phyloP scores from a whole-genome alignment of 495 filamentous ascomycete species.

The Opeltia flavorubescens region DNA sequence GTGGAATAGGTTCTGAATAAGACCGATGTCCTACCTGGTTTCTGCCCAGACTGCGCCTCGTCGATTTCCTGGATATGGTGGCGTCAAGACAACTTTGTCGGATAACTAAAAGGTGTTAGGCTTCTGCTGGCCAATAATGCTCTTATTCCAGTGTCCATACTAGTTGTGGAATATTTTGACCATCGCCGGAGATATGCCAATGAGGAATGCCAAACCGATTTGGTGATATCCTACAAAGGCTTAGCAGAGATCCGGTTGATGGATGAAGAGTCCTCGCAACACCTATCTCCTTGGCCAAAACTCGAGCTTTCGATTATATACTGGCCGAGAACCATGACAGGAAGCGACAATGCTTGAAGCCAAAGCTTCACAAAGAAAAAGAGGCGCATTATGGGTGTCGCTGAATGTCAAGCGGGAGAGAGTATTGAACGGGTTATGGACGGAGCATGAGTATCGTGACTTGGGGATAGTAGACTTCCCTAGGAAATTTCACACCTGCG shows the following conservation, averaged over 20 bases:
- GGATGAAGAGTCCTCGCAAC: slow-evolving; percentile 11
- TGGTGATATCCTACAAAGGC: slow-evolving; percentile 36
- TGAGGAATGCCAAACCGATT: slow-evolving; percentile 41
- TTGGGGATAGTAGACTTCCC: too few species aligned
- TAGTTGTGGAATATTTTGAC: slow-evolving; percentile 42
- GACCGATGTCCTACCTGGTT: slow-evolving; percentile 30
- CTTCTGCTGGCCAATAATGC: neutral
- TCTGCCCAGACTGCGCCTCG: slow-evolving; percentile 75
- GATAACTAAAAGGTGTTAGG: slow-evolving; percentile 39
- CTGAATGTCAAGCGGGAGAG: too few species aligned
- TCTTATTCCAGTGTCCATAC: neutral
- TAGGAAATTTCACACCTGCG: slow-evolving; percentile 19
- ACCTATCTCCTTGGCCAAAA: slow-evolving; percentile 63
- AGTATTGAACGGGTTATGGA: too few species aligned
- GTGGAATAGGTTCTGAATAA: neutral
- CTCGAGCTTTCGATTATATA: slow-evolving; percentile 52
- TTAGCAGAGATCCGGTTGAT: slow-evolving; percentile 1
- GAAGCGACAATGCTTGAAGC: slow-evolving; percentile 31
- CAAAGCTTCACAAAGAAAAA: neutral
- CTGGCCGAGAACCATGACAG: slow-evolving; percentile 43
- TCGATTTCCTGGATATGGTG: slow-evolving; percentile 71
- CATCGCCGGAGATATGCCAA: slow-evolving; percentile 58
- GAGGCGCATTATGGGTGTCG: slow-evolving; percentile 25
- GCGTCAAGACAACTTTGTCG: slow-evolving; percentile 84
- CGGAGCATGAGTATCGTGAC: too few species aligned